Percentiles rank a stretch among this genome's conserved stretches.
Evolutionary conservation across 164 flowering plant genomes (phyloP).

Genomic region (Macadamia tetraphylla): DNA sequence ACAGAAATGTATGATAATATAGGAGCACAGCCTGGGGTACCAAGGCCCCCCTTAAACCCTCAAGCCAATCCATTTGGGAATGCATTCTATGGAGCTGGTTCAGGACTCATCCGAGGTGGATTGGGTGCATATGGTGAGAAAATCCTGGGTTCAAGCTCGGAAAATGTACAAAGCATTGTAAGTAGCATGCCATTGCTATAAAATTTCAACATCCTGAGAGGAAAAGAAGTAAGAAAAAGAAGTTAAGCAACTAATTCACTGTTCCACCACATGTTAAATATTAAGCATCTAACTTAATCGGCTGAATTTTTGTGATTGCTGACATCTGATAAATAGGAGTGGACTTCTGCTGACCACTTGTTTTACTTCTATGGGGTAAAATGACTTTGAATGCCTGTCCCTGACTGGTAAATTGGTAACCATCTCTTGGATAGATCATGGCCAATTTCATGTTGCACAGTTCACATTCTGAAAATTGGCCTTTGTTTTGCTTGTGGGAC

Average conservation of each 20-base stretch:
- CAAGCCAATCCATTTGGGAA: constrained; percentile 69
- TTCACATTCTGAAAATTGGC: no score
- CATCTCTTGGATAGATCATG: no score
- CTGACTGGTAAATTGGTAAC: no score
- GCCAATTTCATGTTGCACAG: no score
- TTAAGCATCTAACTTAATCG: neutral
- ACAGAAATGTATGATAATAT: constrained; percentile 59
- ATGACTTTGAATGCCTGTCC: no score
- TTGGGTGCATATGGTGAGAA: constrained; percentile 88
- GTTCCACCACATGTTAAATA: neutral
- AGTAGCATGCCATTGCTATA: constrained; percentile 17
- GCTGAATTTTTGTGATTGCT: neutral
- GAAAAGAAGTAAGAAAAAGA: neutral
- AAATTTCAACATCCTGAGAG: neutral
- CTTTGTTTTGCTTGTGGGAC: no score
- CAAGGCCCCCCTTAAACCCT: constrained; percentile 38
- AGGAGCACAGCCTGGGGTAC: constrained; percentile 50
- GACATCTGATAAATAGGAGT: neutral
- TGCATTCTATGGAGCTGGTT: constrained; percentile 71
- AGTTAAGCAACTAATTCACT: no score
- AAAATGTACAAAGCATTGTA: constrained; percentile 93
- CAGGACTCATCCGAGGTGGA: constrained; percentile 77
- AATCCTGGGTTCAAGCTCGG: constrained; percentile 82
- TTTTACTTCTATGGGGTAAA: no score
- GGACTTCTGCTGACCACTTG: neutral